Conservation (phyloP, 176 grass and related monocot genomes). For the Oryza officinalis region DNA sequence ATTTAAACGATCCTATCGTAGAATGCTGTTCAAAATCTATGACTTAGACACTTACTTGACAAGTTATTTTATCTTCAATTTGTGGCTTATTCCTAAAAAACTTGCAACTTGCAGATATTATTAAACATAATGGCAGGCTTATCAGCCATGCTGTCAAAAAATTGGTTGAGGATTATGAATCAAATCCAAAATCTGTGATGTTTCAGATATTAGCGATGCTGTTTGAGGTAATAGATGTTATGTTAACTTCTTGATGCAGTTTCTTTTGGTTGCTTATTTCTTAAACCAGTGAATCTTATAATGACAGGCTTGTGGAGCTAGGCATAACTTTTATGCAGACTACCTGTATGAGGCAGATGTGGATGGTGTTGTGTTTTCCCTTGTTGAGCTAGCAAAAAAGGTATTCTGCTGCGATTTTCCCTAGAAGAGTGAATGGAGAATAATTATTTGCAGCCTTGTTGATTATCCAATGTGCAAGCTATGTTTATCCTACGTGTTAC, state of each 20-base stretch:
- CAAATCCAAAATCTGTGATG: slow-evolving; percentile 59
- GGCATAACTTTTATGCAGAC: slow-evolving; percentile 66
- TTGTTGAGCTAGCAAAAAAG: slow-evolving; percentile 77
- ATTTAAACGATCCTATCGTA: background rate
- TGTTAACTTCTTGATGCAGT: background rate
- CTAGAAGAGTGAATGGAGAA: background rate
- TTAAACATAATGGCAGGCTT: slow-evolving; percentile 80
- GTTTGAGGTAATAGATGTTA: slow-evolving; percentile 75
- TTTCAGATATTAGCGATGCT: slow-evolving; percentile 84
- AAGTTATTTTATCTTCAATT: background rate
- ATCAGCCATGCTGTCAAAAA: slow-evolving; percentile 82
- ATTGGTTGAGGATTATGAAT: slow-evolving; percentile 82
- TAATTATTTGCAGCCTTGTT: slow-evolving; percentile 15
- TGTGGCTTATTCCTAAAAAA: slow-evolving; percentile 1
- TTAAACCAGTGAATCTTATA: slow-evolving; percentile 32
- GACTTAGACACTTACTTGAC: background rate
- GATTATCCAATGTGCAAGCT: slow-evolving; percentile 20
- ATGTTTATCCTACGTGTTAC: slow-evolving; percentile 16
- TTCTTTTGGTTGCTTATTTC: slow-evolving; percentile 21
- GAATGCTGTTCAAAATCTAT: background rate
- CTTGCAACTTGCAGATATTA: slow-evolving; percentile 59
- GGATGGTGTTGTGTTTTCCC: slow-evolving; percentile 74
- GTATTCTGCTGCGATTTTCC: slow-evolving; percentile 55
- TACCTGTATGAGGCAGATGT: slow-evolving; percentile 72
- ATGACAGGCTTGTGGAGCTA: slow-evolving; percentile 85